Evolutionary conservation across 495 filamentous ascomycete genomes (phyloP).

Genomic region (Aspergillus campestris): DNA sequence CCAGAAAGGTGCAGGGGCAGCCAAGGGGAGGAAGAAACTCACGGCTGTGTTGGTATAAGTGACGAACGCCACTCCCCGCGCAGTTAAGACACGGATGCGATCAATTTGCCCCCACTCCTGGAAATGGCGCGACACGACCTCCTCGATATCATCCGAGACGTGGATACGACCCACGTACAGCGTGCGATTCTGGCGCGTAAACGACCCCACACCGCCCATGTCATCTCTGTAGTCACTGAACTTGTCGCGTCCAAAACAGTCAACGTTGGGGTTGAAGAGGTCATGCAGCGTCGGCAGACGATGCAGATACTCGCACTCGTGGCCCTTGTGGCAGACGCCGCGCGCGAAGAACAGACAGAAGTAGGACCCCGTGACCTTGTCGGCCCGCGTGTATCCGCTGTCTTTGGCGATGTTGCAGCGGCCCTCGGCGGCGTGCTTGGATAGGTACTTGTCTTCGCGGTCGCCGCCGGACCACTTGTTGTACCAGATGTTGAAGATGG

Average conservation of each 20-base stretch:
- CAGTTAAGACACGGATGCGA: slow-evolving; percentile 81
- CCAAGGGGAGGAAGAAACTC: no score
- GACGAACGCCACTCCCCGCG: slow-evolving; percentile 82
- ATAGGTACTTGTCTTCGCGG: slow-evolving; percentile 81
- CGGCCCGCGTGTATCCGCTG: slow-evolving; percentile 81
- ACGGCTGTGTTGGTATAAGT: slow-evolving; percentile 73
- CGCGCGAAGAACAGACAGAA: slow-evolving; percentile 91
- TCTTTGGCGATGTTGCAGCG: slow-evolving; percentile 79
- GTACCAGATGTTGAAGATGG: slow-evolving; percentile 89
- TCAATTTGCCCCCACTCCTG: slow-evolving; percentile 91
- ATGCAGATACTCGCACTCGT: slow-evolving; percentile 93
- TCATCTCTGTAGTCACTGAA: slow-evolving; percentile 84
- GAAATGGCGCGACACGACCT: slow-evolving; percentile 90
- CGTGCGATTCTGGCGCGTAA: slow-evolving; percentile 85
- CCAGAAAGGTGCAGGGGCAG: no score
- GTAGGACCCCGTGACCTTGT: slow-evolving; percentile 68
- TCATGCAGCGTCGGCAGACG: slow-evolving; percentile 75
- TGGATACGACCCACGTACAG: slow-evolving; percentile 90
- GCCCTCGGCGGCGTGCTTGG: slow-evolving; percentile 61
- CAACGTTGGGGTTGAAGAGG: slow-evolving; percentile 79
- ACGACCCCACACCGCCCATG: slow-evolving; percentile 91
- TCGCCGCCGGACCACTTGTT: slow-evolving; percentile 95
- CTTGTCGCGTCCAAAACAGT: slow-evolving; percentile 90
- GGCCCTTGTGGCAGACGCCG: slow-evolving; percentile 74
- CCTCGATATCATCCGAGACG: slow-evolving; percentile 95